Evolutionary conservation across 2,329 filamentous ascomycete genomes (phyloP).

Genomic region (Colletotrichum sidae): DNA sequence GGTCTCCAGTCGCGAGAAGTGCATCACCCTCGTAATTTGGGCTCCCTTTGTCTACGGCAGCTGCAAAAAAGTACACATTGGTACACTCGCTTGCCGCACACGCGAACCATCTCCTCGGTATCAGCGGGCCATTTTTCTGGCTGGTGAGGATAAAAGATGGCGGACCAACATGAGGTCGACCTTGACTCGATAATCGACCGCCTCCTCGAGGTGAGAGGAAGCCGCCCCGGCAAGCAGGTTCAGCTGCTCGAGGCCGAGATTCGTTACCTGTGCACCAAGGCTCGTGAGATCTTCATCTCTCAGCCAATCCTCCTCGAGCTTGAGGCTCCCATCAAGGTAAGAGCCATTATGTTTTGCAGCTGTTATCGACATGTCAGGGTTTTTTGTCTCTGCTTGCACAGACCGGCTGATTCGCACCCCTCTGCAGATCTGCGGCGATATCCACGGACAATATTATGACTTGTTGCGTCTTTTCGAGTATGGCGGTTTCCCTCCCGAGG

Average conservation of each 20-base stretch:
- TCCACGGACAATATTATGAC: slow-evolving; percentile 99
- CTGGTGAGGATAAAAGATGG: slow-evolving; percentile 64
- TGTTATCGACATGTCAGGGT: neutral
- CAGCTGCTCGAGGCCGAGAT: slow-evolving; percentile 97
- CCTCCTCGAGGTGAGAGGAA: slow-evolving; percentile 96
- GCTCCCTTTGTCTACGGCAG: slow-evolving; percentile 36
- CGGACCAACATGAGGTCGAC: slow-evolving; percentile 87
- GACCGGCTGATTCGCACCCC: slow-evolving; percentile 38
- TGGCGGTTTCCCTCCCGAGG: slow-evolving; percentile 96
- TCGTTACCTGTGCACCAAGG: slow-evolving; percentile 96
- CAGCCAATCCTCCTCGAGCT: slow-evolving; percentile 98
- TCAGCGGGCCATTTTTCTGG: slow-evolving; percentile 55
- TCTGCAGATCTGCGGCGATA: slow-evolving; percentile 94
- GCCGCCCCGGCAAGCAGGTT: slow-evolving; percentile 97
- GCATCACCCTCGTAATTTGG: slow-evolving; percentile 39
- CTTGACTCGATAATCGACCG: slow-evolving; percentile 99
- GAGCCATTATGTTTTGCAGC: slow-evolving; percentile 39
- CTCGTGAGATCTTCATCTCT: slow-evolving; percentile 98
- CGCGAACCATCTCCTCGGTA: slow-evolving; percentile 40
- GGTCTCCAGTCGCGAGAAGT: slow-evolving; percentile 36
- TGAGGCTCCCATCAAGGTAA: slow-evolving; percentile 98
- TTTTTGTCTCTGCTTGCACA: slow-evolving; percentile 1
- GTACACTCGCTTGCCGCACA: slow-evolving; percentile 29
- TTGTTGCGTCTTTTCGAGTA: slow-evolving; percentile 97
- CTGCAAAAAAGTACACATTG: slow-evolving; percentile 24